Evolutionary conservation across 768 basidiomycete species (phyloP), one percentile per base, ranked within the genome.

Genomic region (Macrolepiota albuminosa): DNA sequence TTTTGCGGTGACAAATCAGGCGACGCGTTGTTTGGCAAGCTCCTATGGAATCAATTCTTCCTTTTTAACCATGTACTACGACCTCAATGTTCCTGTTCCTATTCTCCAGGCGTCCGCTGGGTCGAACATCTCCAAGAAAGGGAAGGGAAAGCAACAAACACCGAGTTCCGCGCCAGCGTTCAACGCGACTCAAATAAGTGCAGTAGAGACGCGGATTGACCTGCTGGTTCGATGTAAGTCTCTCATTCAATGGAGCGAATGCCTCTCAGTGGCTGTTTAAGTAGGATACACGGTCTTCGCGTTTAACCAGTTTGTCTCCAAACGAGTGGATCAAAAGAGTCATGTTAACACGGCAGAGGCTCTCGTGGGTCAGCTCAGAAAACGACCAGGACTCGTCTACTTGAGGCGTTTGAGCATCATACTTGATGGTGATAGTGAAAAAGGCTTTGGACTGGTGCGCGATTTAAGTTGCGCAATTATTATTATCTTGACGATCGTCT

Each of bases 211-310:
- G 6, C 82, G 84, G 24, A 72, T 93, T 31, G 89, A 91, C 68
- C 67, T 89, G 39, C 81, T 92, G 43, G 76, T 87, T 39, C 88
- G 89, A 71, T 84, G 91, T 91, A 63, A 68, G 88, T 81, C 29
- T 24, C 31, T 60, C 48, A 36, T 46, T 50, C 50, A 26, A 37
- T 53, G 6, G 31, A 31, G 36, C 54, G 18, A 43, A 51, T 47
- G 45, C 43, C 37, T 45, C 48, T 24, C 26, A 46, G 39, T 55
- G 42, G 61, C 63, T 64, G 60, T 47, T 36, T 26, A 71, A 95
- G 93, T 95, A 78, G 93, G 93, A 79, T 95, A 94, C 73, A 84
- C 87, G 33, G 85, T 92, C 39, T 68, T 95, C 49, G 88, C 87
- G 1, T 79, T 95, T 63, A 89, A 84, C 65, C 90, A 94, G 66